Base-by-base conservation (phyloP, 495 filamentous ascomycete species). In the Lepraria neglecta region DNA sequence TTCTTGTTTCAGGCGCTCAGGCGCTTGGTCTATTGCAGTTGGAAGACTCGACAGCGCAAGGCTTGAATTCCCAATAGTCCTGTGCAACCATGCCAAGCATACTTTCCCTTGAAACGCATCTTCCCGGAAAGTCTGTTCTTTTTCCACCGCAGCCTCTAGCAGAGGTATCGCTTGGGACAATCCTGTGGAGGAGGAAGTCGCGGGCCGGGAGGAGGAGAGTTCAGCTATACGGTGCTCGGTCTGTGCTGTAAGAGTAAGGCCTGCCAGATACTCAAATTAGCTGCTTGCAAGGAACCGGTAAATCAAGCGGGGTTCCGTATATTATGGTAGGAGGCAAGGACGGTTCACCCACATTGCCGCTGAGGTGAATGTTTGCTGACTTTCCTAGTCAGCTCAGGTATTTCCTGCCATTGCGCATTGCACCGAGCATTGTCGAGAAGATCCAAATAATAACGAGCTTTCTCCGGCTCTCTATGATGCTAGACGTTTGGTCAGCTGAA, bases 331-430 rank as follows among this genome's bases (percentile, higher is more conserved):
- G 33, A n/a, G 7, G n/a, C 21, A 54, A 31, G 10, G n/a, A 38
- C 0, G 44, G 45, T n/a, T 48, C 58, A 70, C 80, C 61, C 85
- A 97, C 94, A 97, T 71, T 81, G 81, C 68, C 87, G 84, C 38
- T 92, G 84, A 50, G 91, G 87, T 62, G 91, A 90, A 81, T 97
- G 92, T 69, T 97, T 97, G 67, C 84, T 87, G 62, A 97, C 82
- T 74, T 98, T 97, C 66, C 91, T 83, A 66, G 89, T 84, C 62
- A 96, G 77, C 75, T 97, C 94, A 33, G 87, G 88, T n/a, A 97
- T 81, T 33, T 88, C 88, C 63, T 88, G 81, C 94, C 94, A 98
- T 68, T 82, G 85, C 33, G 89, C 90, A 68, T 92, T 84, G 70
- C 89, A 94, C 61, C 94, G 87, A 65, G 90, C 90, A 66, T 83